Conservation (phyloP, 2,329 filamentous ascomycete genomes). For the Penicillium brevicompactum region DNA sequence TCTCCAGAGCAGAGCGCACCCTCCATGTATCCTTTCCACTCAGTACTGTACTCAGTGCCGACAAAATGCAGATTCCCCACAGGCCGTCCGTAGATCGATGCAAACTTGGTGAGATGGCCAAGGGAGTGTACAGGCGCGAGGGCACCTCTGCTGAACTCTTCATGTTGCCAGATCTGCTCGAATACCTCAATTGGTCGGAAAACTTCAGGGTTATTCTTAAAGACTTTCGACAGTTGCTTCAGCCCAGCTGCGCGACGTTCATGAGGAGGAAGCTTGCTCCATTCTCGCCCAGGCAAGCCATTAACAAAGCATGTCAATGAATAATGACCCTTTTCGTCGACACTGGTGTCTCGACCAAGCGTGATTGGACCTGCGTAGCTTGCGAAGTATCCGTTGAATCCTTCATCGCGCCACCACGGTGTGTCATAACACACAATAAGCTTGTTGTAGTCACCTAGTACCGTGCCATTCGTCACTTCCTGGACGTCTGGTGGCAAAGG, state of each 20-base stretch:
- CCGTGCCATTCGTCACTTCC: conserved; percentile 37
- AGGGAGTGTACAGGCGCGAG: conserved; percentile 20
- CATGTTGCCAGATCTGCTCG: conserved; percentile 4
- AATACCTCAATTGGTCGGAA: conserved; percentile 1
- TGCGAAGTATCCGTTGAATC: conserved; percentile 51
- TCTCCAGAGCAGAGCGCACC: conserved; percentile 56
- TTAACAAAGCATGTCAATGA: conserved; percentile 46
- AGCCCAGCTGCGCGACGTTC: conserved; percentile 12
- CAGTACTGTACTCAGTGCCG: conserved; percentile 55
- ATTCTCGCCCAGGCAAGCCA: conserved; percentile 36
- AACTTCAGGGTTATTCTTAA: neutral
- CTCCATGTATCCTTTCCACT: conserved; percentile 64
- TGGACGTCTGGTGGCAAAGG: conserved; percentile 46
- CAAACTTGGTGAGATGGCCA: conserved; percentile 5
- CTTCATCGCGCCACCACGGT: conserved; percentile 50
- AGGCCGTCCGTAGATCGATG: conserved; percentile 4
- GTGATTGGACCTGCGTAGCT: conserved; percentile 51
- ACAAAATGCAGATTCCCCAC: conserved; percentile 55
- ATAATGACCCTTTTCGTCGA: conserved; percentile 23
- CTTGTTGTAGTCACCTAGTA: conserved; percentile 56
- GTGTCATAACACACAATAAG: conserved; percentile 48
- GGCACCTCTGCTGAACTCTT: conserved; percentile 21
- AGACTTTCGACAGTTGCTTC: conserved; percentile 17
- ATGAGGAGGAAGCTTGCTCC: conserved; percentile 21
- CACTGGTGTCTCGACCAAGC: conserved; percentile 51